Evolutionary conservation across 352 stramenopile species (phyloP).

Genomic region (Phytophthora hybrid): DNA sequence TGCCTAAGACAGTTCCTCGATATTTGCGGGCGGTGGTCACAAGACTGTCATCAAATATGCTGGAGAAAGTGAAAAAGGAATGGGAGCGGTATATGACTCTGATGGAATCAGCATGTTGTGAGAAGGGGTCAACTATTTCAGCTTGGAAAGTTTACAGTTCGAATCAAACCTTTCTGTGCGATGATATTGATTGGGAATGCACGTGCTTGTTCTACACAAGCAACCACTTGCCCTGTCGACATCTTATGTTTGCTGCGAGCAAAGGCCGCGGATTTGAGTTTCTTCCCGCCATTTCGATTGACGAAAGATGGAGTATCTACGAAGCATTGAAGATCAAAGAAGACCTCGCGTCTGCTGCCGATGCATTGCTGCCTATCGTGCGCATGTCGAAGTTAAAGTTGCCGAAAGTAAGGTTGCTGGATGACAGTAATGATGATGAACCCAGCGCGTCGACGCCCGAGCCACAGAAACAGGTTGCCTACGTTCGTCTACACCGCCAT

Average conservation of each 20-base stretch:
- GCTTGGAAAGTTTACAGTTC: conserved; percentile 15
- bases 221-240: background rate
- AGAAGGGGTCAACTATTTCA: conserved; percentile 19
- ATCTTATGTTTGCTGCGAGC: background rate
- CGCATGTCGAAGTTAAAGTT: background rate
- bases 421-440: background rate
- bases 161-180: background rate
- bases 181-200: background rate
- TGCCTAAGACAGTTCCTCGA: conserved; percentile 5
- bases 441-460: background rate
- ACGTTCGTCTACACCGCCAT: background rate
- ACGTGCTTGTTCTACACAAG: background rate
- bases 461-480: background rate
- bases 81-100: conserved; percentile 36
- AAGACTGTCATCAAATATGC: background rate
- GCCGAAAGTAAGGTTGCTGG: background rate
- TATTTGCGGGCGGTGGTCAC: conserved; percentile 7
- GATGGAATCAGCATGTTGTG: conserved; percentile 30
- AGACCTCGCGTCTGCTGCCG: no score
- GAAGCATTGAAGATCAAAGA: no score
- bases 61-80: conserved; percentile 19
- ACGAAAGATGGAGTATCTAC: no score
- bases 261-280: background rate
- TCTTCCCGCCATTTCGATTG: background rate
- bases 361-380: no score